These are phyloP conservation scores for grape (Vitis vinifera) DNA, from an alignment of 164 flowering plant genomes.

Conservation along the genomic window DNA sequence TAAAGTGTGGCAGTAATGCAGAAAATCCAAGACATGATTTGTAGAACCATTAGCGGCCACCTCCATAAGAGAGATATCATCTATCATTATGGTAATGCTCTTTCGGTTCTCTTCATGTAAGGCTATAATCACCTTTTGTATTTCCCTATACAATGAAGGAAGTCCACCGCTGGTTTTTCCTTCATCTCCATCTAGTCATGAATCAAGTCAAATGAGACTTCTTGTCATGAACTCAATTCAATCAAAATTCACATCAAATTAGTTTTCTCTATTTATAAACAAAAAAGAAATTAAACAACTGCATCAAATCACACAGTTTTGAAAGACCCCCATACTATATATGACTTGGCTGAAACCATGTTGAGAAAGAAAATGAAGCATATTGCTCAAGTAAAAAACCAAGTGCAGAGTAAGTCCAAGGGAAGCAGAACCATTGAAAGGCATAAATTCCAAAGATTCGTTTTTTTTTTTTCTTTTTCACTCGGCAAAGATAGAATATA, in stretches of 20 bases:
- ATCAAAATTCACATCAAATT: not conserved
- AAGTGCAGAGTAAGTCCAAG: too few relatives aligned
- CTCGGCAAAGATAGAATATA: too few relatives aligned
- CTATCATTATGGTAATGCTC: slow-evolving; percentile 58
- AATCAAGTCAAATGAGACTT: slow-evolving; percentile 9
- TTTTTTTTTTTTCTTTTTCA: too few relatives aligned
- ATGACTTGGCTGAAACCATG: too few relatives aligned
- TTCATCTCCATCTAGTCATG: slow-evolving; percentile 35
- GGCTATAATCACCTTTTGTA: slow-evolving; percentile 45
- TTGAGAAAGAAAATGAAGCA: too few relatives aligned
- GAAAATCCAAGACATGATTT: slow-evolving; percentile 61
- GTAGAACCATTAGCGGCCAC: slow-evolving; percentile 69
- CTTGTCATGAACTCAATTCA: not conserved
- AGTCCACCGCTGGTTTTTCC: slow-evolving; percentile 37
- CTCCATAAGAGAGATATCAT: slow-evolving; percentile 86
- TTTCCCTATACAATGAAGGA: slow-evolving; percentile 50
- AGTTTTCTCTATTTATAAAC: not conserved
- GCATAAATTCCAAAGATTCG: too few relatives aligned
- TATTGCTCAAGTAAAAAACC: too few relatives aligned
- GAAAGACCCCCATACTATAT: too few relatives aligned
- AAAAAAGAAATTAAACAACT: too few relatives aligned
- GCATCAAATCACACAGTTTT: too few relatives aligned
- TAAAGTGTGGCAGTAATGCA: slow-evolving; percentile 85
- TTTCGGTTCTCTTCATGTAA: slow-evolving; percentile 30
- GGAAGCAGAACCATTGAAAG: too few relatives aligned